Evolutionary conservation across 768 basidiomycete species (phyloP).

Genomic region (Pisolithus marmoratus): DNA sequence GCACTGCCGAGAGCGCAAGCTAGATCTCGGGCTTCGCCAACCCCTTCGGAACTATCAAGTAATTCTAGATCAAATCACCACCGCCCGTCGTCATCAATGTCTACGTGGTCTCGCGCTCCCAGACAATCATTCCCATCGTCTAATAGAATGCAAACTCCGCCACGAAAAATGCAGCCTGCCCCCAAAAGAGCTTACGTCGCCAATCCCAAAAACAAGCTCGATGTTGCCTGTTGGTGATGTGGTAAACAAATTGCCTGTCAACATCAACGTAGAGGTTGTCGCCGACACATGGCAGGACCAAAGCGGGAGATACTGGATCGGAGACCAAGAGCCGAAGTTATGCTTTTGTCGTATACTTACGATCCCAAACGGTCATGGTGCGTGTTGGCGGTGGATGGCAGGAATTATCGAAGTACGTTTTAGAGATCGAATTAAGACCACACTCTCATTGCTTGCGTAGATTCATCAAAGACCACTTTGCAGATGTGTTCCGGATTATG

Average conservation of each 20-base stretch:
- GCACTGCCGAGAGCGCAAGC: conserved; percentile 38
- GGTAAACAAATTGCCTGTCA: conserved; percentile 81
- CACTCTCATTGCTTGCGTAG: conserved; percentile 33
- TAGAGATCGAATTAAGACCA: neutral
- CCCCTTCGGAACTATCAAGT: conserved; percentile 54
- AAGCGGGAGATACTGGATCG: conserved; percentile 96
- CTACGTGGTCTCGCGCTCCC: conserved; percentile 66
- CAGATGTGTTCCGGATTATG: conserved; percentile 72
- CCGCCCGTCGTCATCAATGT: conserved; percentile 41
- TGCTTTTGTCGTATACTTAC: conserved; percentile 89
- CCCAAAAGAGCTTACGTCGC: conserved; percentile 72
- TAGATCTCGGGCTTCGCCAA: conserved; percentile 51
- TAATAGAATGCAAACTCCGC: conserved; percentile 42
- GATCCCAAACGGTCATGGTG: conserved; percentile 94
- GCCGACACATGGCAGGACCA: conserved; percentile 86
- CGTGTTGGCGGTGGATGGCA: conserved; percentile 94
- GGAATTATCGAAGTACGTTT: conserved; percentile 78
- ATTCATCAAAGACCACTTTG: conserved; percentile 83
- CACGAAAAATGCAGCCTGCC: conserved; percentile 31
- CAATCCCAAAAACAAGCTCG: conserved; percentile 86
- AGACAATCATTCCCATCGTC: conserved; percentile 51
- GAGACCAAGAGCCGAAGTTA: conserved; percentile 81
- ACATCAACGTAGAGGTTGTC: conserved; percentile 77
- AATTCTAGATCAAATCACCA: conserved; percentile 43
- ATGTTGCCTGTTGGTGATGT: conserved; percentile 91